Evolutionary conservation across 1,139 yeast genomes (phyloP).

Genomic region (Lizanozyma gosingica): DNA sequence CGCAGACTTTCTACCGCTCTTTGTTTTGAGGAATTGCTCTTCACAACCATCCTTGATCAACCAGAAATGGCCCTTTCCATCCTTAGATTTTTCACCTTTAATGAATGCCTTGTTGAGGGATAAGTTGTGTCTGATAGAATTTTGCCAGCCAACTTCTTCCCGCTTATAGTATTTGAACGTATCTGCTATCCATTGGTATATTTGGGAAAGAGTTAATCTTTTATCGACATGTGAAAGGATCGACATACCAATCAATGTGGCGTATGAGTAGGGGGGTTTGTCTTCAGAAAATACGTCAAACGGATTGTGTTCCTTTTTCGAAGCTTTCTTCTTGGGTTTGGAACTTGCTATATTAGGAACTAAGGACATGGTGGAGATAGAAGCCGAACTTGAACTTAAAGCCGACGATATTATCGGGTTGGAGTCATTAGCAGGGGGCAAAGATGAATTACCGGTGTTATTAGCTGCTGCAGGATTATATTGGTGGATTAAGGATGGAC

Average conservation of each 20-base stretch:
- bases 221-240: slow-evolving; percentile 77
- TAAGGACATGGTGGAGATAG: slow-evolving; percentile 10
- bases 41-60: slow-evolving; percentile 78
- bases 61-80: slow-evolving; percentile 98
- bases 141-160: slow-evolving; percentile 92
- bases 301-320: slow-evolving; percentile 19
- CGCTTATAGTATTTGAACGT: slow-evolving; percentile 78
- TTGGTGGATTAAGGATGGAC: slow-evolving; percentile 7
- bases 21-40: slow-evolving; percentile 66
- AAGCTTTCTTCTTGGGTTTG: slow-evolving; percentile 13
- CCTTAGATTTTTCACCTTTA: slow-evolving; percentile 86
- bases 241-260: slow-evolving; percentile 90
- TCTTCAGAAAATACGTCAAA: slow-evolving; percentile 35
- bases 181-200: slow-evolving; percentile 86
- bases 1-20: slow-evolving; percentile 38
- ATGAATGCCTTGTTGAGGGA: slow-evolving; percentile 81
- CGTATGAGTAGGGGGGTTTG: slow-evolving; percentile 94
- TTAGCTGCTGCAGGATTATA: slow-evolving; percentile 7
- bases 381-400: slow-evolving; percentile 8
- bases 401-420: slow-evolving; percentile 3
- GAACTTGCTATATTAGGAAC: slow-evolving; percentile 4
- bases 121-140: slow-evolving; percentile 78
- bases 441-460: neutral
- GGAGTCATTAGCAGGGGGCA: slow-evolving; percentile 2
- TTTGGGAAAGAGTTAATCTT: slow-evolving; percentile 79